A percentile compares a stretch with the other conserved stretches of the same genome.
These are phyloP conservation scores for Globisporangium yorkense DNA, from an alignment of 352 stramenopile species.

Conservation along the genomic window DNA sequence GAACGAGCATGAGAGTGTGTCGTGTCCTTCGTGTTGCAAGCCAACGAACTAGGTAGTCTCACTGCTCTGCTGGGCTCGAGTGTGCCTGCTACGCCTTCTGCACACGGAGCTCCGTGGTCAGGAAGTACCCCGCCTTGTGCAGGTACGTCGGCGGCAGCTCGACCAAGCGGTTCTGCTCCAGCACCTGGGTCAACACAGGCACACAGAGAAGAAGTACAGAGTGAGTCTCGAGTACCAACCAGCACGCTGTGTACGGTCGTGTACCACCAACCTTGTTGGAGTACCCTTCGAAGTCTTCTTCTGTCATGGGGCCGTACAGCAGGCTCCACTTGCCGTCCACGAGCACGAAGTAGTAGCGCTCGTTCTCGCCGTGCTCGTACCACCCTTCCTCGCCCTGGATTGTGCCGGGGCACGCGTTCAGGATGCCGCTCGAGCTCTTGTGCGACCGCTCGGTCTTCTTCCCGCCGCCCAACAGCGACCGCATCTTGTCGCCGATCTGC, in stretches of 20 bases:
- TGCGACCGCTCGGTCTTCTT: constrained; percentile 60
- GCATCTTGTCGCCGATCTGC: constrained; percentile 80
- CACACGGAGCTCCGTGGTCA: constrained; percentile 63
- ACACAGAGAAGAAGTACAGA: neutral
- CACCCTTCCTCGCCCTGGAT: constrained; percentile 81
- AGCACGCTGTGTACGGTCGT: neutral
- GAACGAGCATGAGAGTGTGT: neutral
- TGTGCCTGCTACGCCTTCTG: constrained; percentile 40
- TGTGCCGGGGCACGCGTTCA: constrained; percentile 75
- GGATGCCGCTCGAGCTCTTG: constrained; percentile 70
- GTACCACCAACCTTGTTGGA: constrained; percentile 46
- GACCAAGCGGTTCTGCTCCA: constrained; percentile 55
- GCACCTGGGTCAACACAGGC: constrained; percentile 27
- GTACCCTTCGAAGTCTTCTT: constrained; percentile 78
- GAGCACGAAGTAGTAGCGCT: constrained; percentile 84
- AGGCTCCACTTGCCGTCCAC: constrained; percentile 82
- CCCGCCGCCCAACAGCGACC: constrained; percentile 60
- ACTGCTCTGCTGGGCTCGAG: neutral
- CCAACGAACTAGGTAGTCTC: too few relatives aligned
- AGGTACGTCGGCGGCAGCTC: constrained; percentile 75
- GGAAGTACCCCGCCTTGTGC: constrained; percentile 75
- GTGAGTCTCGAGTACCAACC: neutral
- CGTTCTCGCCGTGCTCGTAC: constrained; percentile 85
- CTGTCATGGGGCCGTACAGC: constrained; percentile 78
- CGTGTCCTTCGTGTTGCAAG: neutral